Conservation (phyloP, 2,329 filamentous ascomycete species). For the Colletotrichum simmondsii region DNA sequence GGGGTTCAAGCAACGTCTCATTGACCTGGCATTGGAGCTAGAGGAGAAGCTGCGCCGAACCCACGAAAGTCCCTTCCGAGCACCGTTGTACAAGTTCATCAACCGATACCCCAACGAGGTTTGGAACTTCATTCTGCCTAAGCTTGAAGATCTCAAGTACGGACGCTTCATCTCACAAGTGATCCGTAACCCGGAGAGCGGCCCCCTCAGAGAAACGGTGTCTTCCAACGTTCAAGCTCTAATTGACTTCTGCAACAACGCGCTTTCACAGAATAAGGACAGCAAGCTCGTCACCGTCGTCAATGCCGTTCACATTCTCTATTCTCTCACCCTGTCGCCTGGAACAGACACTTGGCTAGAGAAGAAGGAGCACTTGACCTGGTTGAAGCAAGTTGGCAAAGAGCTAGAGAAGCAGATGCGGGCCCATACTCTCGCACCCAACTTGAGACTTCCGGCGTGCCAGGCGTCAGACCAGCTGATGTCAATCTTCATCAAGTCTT, state of each 20-base stretch:
- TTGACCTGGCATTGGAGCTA: conserved; percentile 89
- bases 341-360: conserved; percentile 78
- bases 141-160: conserved; percentile 85
- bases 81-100: conserved; percentile 90
- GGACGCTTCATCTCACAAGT: conserved; percentile 93
- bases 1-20: conserved; percentile 88
- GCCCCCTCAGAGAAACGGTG: conserved; percentile 78
- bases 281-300: conserved; percentile 77
- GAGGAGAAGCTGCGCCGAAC: conserved; percentile 88
- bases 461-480: conserved; percentile 92
- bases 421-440: conserved; percentile 74
- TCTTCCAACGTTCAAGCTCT: conserved; percentile 79
- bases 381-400: conserved; percentile 76
- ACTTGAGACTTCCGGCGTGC: conserved; percentile 84
- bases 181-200: conserved; percentile 79
- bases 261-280: conserved; percentile 74
- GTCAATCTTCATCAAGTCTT: conserved; percentile 82
- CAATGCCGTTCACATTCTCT: conserved; percentile 87
- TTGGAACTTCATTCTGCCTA: conserved; percentile 82
- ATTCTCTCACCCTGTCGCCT: conserved; percentile 78
- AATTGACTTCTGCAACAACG: conserved; percentile 73
- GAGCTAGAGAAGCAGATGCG: conserved; percentile 82
- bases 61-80: conserved; percentile 89
- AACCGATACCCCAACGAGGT: conserved; percentile 93
- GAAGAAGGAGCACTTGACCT: conserved; percentile 68